A percentile compares a stretch with the other conserved stretches of the same genome.
These are phyloP conservation scores for Immersiella caudata DNA, from an alignment of 495 filamentous ascomycete genomes.

Conservation along the genomic window DNA sequence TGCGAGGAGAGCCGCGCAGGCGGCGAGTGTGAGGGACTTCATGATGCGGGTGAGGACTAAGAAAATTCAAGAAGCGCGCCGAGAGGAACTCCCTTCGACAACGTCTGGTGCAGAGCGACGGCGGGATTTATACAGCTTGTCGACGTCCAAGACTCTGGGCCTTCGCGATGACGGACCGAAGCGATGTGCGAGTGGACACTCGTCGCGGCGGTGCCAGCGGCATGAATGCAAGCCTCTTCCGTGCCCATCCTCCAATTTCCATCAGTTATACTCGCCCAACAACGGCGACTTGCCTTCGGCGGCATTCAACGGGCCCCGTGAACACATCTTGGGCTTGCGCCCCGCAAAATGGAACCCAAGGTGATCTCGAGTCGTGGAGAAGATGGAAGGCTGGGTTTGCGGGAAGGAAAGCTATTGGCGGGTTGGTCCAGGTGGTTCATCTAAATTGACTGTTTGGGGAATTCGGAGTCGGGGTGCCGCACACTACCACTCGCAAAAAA, in stretches of 20 bases:
- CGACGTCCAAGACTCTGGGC: neutral
- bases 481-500: slow-evolving; percentile 9
- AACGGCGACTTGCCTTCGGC: slow-evolving; percentile 13
- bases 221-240: neutral
- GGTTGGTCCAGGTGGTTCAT: slow-evolving; percentile 13
- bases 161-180: neutral
- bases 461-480: slow-evolving; percentile 12
- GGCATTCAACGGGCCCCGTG: slow-evolving; percentile 23
- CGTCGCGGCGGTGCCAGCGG: neutral
- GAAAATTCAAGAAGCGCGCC: slow-evolving; percentile 7
- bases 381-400: slow-evolving; percentile 7
- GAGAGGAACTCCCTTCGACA: neutral
- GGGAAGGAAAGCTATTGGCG: slow-evolving; percentile 22
- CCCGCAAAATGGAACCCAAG: slow-evolving; percentile 27
- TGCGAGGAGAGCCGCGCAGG: slow-evolving; percentile 37
- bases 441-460: slow-evolving; percentile 18
- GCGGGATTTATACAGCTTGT: neutral
- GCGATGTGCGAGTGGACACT: neutral
- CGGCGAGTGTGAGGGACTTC: slow-evolving; percentile 44
- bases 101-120: neutral
- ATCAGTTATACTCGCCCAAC: slow-evolving; percentile 10
- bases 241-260: slow-evolving; percentile 25
- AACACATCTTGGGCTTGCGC: slow-evolving; percentile 18
- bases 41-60: slow-evolving; percentile 28
- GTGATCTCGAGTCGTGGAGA: slow-evolving; percentile 21